Conservation (phyloP, 352 stramenopile genomes). For the Globisporangium perplexum region DNA sequence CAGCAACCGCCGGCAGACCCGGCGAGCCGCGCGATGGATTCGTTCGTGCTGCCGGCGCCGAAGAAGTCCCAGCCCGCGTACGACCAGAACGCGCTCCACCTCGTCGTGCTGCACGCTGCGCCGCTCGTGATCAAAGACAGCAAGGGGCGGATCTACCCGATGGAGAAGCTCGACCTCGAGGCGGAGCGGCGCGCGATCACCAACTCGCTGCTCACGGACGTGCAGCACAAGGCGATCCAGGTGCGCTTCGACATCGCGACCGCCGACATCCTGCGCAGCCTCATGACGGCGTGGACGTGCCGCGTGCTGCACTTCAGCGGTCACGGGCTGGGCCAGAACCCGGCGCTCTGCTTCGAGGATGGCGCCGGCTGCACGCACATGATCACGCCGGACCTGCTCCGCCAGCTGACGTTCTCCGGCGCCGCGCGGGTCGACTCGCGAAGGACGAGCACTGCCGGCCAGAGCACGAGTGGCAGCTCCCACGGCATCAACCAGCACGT, state of each 20-base stretch:
- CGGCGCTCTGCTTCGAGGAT: slow-evolving; percentile 78
- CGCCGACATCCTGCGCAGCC: slow-evolving; percentile 60
- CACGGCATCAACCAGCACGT: slow-evolving; percentile 20
- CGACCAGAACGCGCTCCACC: slow-evolving; percentile 50
- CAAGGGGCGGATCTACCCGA: slow-evolving; percentile 62
- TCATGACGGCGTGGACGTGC: slow-evolving; percentile 76
- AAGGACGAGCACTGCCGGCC: slow-evolving; percentile 1
- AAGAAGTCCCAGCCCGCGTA: neutral
- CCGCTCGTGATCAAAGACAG: slow-evolving; percentile 76
- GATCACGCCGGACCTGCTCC: slow-evolving; percentile 58
- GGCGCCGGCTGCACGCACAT: slow-evolving; percentile 65
- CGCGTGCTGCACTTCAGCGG: slow-evolving; percentile 77
- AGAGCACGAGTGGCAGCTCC: slow-evolving; percentile 12
- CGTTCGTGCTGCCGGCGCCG: neutral
- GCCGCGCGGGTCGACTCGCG: slow-evolving; percentile 1
- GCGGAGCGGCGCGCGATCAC: slow-evolving; percentile 66
- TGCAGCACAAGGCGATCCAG: slow-evolving; percentile 70
- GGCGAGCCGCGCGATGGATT: neutral
- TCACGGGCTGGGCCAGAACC: slow-evolving; percentile 60
- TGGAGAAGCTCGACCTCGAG: slow-evolving; percentile 81
- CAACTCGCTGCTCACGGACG: slow-evolving; percentile 60
- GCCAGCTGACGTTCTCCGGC: slow-evolving; percentile 65
- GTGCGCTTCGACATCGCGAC: slow-evolving; percentile 76
- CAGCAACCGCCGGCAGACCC: slow-evolving; percentile 2
- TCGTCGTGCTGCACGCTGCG: slow-evolving; percentile 79